Percentiles rank a stretch among this genome's conserved stretches.
Conservation (phyloP, 495 filamentous ascomycete genomes). For the Diplogelasinospora grovesii region DNA sequence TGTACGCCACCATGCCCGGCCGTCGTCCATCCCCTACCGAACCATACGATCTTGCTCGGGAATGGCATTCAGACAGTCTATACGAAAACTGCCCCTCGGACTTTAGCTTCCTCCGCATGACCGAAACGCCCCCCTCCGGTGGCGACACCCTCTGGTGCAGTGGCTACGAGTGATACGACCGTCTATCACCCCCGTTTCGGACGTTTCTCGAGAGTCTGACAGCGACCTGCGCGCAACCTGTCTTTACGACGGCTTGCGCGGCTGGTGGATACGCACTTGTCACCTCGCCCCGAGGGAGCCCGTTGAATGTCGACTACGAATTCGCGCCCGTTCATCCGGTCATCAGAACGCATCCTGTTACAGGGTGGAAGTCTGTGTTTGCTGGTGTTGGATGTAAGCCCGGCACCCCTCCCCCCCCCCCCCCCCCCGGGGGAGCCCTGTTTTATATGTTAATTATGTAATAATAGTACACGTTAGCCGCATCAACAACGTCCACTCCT, state of each 20-base stretch:
- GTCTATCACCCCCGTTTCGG: constrained; percentile 30
- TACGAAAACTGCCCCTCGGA: constrained; percentile 36
- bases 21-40: constrained; percentile 19
- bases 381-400: constrained; percentile 34
- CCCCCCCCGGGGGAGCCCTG: too few relatives aligned
- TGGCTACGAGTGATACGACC: constrained; percentile 39
- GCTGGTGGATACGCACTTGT: constrained; percentile 34
- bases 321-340: constrained; percentile 38
- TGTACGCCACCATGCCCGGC: constrained; percentile 38
- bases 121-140: constrained; percentile 31
- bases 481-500: constrained; percentile 30
- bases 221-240: constrained; percentile 37
- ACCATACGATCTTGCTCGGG: constrained; percentile 31
- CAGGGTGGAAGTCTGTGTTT: constrained; percentile 44
- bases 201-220: constrained; percentile 33
- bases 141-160: constrained; percentile 41
- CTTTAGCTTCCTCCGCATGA: constrained; percentile 35
- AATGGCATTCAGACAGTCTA: constrained; percentile 40
- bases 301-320: constrained; percentile 30
- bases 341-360: constrained; percentile 43
- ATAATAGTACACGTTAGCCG: constrained; percentile 35
- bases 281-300: constrained; percentile 33
- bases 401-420: too few relatives aligned
- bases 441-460: too few relatives aligned
- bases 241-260: constrained; percentile 30